These are phyloP conservation scores for Chrysosporium queenslandicum DNA, from an alignment of 2,329 filamentous ascomycete species.

Conservation along the genomic window DNA sequence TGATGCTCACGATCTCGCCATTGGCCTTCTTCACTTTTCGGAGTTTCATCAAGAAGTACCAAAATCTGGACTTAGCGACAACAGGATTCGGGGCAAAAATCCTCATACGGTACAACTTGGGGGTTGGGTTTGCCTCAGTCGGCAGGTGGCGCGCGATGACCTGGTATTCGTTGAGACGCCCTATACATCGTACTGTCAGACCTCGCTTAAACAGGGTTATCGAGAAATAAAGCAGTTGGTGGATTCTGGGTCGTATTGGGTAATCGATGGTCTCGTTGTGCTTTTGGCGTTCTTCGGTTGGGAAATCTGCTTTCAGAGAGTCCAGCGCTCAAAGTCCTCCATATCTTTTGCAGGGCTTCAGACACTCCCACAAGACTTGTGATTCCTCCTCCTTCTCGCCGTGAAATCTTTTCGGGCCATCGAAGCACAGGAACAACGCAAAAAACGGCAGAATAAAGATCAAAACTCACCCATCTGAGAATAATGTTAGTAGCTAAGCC, in stretches of 20 bases:
- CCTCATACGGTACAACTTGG: constrained; percentile 99
- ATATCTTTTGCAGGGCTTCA: background rate
- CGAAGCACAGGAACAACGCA: constrained; percentile 19
- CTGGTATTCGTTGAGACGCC: constrained; percentile 99
- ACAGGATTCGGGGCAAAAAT: constrained; percentile 98
- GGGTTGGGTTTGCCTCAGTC: constrained; percentile 90
- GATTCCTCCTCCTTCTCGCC: background rate
- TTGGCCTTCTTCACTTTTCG: constrained; percentile 99
- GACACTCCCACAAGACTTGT: background rate
- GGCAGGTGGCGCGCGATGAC: constrained; percentile 99
- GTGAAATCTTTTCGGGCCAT: constrained; percentile 13
- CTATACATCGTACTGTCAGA: constrained; percentile 44
- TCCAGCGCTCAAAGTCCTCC: background rate
- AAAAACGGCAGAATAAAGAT: constrained; percentile 19
- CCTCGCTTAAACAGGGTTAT: background rate
- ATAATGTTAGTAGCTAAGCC: constrained; percentile 21
- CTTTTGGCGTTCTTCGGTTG: background rate
- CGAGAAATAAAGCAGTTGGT: background rate
- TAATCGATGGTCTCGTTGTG: background rate
- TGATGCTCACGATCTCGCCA: constrained; percentile 96
- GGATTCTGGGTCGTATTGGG: background rate
- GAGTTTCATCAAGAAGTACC: constrained; percentile 99
- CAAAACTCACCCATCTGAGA: constrained; percentile 53
- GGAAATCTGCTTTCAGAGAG: background rate
- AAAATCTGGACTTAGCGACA: constrained; percentile 99